A percentile compares a stretch with the other conserved stretches of the same genome.
Conservation (phyloP, 805 yeast genomes). For the Spathaspora sp. region DNA sequence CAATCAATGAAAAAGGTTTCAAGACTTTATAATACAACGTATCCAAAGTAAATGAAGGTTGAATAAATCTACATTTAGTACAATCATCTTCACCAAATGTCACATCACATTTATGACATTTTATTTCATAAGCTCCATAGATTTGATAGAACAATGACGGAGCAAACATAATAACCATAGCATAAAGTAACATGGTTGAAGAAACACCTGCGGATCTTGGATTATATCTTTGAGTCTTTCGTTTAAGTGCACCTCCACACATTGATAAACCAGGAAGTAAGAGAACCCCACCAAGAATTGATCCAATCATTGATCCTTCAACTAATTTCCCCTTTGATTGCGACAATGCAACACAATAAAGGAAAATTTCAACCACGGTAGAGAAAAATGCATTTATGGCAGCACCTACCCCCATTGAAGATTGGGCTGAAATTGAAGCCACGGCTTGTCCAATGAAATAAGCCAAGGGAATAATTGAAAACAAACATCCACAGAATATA, state of each 20-base stretch:
- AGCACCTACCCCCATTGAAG: conserved; percentile 98
- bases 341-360: conserved; percentile 85
- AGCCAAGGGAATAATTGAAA: conserved; percentile 89
- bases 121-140: conserved; percentile 80
- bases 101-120: conserved; percentile 55
- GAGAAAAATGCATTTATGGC: conserved; percentile 97
- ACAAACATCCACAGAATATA: conserved; percentile 70
- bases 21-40: conserved; percentile 62
- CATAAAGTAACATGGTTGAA: conserved; percentile 90
- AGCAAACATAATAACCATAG: conserved; percentile 85
- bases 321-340: conserved; percentile 86
- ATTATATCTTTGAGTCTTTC: conserved; percentile 93
- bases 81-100: conserved; percentile 40
- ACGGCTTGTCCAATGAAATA: conserved; percentile 98
- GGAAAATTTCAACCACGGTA: conserved; percentile 87
- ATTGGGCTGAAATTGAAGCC: conserved; percentile 97
- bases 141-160: conserved; percentile 89
- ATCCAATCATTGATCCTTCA: conserved; percentile 94
- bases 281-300: conserved; percentile 87
- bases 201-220: conserved; percentile 97
- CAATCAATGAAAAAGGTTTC: conserved; percentile 76
- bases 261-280: conserved; percentile 90
- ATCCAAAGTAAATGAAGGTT: conserved; percentile 72
- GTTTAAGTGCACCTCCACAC: conserved; percentile 93
- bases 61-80: conserved; percentile 69